These are phyloP conservation scores for Fusarium brevicatenulatum DNA, from an alignment of 2,329 filamentous ascomycete species.

Conservation along the genomic window DNA sequence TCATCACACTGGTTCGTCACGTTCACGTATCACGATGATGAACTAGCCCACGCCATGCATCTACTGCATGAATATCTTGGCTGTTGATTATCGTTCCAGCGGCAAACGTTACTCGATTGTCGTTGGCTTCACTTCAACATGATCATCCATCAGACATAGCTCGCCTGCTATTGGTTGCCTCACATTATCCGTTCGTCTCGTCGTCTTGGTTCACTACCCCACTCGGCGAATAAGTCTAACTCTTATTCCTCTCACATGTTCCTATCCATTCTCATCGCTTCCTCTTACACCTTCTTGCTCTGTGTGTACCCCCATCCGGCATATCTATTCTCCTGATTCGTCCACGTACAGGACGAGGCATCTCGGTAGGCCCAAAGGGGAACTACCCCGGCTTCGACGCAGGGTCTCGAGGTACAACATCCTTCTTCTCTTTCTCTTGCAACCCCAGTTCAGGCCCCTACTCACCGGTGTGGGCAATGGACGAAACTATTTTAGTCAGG, in stretches of 20 bases:
- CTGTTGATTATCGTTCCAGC: slow-evolving; percentile 10
- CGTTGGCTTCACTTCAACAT: slow-evolving; percentile 9
- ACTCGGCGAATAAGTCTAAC: slow-evolving; percentile 18
- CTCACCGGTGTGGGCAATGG: slow-evolving; percentile 42
- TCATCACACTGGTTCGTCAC: slow-evolving; percentile 26
- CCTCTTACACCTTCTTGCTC: slow-evolving; percentile 32
- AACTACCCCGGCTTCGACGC: slow-evolving; percentile 17
- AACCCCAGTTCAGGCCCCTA: slow-evolving; percentile 29
- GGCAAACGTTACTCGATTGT: slow-evolving; percentile 13
- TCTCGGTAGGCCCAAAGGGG: slow-evolving; percentile 20
- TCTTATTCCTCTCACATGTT: slow-evolving; percentile 27
- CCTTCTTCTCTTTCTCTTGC: not conserved
- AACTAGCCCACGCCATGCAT: slow-evolving; percentile 1
- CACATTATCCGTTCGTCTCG: slow-evolving; percentile 17
- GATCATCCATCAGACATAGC: slow-evolving; percentile 4
- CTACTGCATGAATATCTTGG: slow-evolving; percentile 5
- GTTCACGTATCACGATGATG: slow-evolving; percentile 5
- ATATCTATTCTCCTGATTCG: slow-evolving; percentile 28
- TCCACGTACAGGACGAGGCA: slow-evolving; percentile 36
- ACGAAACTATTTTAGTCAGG: slow-evolving; percentile 26
- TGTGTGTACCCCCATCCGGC: slow-evolving; percentile 28
- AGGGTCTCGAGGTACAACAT: slow-evolving; percentile 26
- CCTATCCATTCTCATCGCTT: slow-evolving; percentile 11
- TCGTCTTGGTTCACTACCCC: slow-evolving; percentile 22
- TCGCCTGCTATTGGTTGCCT: slow-evolving; percentile 24